Conservation (phyloP, 192 early-diverging fungal genomes). For the Backusella circina region DNA sequence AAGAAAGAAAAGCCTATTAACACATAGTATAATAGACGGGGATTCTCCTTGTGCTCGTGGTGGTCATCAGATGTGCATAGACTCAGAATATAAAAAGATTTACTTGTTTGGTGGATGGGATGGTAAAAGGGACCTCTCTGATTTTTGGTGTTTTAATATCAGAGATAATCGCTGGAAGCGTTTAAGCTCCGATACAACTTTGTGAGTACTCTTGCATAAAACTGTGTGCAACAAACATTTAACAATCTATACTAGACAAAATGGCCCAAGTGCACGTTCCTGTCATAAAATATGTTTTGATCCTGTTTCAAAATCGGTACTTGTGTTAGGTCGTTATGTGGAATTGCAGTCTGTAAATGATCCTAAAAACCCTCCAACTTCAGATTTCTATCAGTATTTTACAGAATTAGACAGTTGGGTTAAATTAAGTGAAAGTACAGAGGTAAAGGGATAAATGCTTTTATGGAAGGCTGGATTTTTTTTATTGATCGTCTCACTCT, state of each 20-base stretch:
- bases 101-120: slow-evolving; percentile 97
- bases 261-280: slow-evolving; percentile 83
- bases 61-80: slow-evolving; percentile 97
- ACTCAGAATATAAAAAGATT: slow-evolving; percentile 63
- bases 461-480: background rate
- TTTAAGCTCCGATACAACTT: slow-evolving; percentile 71
- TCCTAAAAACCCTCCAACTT: slow-evolving; percentile 41
- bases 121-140: slow-evolving; percentile 78
- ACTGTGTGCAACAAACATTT: background rate
- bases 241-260: slow-evolving; percentile 46
- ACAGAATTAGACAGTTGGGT: slow-evolving; percentile 63
- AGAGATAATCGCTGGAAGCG: slow-evolving; percentile 65
- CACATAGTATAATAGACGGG: slow-evolving; percentile 18
- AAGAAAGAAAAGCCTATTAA: background rate
- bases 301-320: slow-evolving; percentile 65
- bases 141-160: slow-evolving; percentile 84
- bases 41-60: slow-evolving; percentile 68
- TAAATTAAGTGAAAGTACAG: slow-evolving; percentile 73
- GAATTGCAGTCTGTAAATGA: slow-evolving; percentile 69
- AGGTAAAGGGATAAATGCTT: slow-evolving; percentile 37
- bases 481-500: background rate
- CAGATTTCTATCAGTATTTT: slow-evolving; percentile 90
- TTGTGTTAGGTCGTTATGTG: slow-evolving; percentile 86
- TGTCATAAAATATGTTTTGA: slow-evolving; percentile 93
- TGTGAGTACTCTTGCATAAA: slow-evolving; percentile 33